Conservation (phyloP, 345 rosid species). For the Brassica nigra region DNA sequence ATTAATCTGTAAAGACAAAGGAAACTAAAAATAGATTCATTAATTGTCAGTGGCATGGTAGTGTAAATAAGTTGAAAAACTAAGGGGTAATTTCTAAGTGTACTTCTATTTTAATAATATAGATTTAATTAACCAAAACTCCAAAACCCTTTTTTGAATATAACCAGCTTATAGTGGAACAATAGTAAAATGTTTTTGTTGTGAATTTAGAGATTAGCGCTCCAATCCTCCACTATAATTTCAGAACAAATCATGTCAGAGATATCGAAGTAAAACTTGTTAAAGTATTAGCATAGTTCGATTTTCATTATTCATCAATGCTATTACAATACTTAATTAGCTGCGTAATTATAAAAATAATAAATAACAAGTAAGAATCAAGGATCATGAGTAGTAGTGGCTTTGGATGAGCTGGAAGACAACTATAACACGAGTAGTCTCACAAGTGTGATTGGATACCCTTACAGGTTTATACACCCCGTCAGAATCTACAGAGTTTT, state of each 20-base stretch:
- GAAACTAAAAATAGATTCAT: too few species aligned
- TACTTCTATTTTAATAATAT: too few species aligned
- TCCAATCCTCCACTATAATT: not conserved
- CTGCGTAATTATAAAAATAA: not conserved
- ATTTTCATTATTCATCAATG: not conserved
- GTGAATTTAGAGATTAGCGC: not conserved
- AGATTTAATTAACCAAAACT: not conserved
- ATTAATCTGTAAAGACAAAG: too few species aligned
- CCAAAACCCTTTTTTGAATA: not conserved
- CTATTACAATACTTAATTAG: not conserved
- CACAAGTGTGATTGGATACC: slow-evolving; percentile 17
- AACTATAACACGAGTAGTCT: slow-evolving; percentile 13
- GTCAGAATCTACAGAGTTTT: slow-evolving; percentile 2
- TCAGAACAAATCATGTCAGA: not conserved
- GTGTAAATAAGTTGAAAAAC: too few species aligned
- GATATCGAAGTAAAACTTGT: not conserved
- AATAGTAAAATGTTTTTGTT: not conserved
- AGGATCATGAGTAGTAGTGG: slow-evolving; percentile 37
- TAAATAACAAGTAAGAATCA: not conserved
- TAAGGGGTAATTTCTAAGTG: too few species aligned
- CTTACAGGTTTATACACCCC: slow-evolving; percentile 8
- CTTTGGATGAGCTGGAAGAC: slow-evolving; percentile 36
- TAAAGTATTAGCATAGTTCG: not conserved
- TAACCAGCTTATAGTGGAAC: not conserved
- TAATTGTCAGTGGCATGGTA: too few species aligned